Conservation (phyloP, 139 green algal species). For the Gonium pectorale region DNA sequence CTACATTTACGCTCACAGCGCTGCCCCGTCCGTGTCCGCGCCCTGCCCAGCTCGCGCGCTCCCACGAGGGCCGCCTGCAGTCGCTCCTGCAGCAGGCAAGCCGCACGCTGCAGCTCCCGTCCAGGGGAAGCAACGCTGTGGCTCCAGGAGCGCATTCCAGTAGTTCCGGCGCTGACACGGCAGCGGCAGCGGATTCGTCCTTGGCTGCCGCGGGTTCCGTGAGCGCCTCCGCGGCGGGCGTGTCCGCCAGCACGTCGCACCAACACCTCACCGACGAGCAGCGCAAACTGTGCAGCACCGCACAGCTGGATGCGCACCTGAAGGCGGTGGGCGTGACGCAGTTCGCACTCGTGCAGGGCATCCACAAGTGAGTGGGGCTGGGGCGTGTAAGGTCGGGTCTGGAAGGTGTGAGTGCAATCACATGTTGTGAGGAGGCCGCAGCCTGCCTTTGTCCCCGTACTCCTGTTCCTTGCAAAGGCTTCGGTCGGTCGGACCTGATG, state of each 20-base stretch:
- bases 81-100: slow-evolving; percentile 15
- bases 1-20: too few relatives aligned
- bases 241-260: neutral
- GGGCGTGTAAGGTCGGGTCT: too few relatives aligned
- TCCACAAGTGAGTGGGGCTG: slow-evolving; percentile 36
- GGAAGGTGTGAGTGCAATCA: too few relatives aligned
- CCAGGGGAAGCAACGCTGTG: neutral
- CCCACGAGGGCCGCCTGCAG: slow-evolving; percentile 18
- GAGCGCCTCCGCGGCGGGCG: neutral
- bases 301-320: slow-evolving; percentile 60
- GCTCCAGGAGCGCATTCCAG: too few relatives aligned
- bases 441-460: too few relatives aligned
- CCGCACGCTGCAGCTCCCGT: neutral
- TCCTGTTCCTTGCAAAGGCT: neutral
- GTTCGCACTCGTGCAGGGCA: slow-evolving; percentile 57
- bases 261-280: slow-evolving; percentile 47
- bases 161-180: too few relatives aligned
- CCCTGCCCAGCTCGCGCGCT: neutral
- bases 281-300: slow-evolving; percentile 50
- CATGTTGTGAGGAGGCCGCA: too few relatives aligned
- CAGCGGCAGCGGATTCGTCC: too few relatives aligned
- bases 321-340: slow-evolving; percentile 66
- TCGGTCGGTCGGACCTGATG: neutral
- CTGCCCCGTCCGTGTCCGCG: neutral
- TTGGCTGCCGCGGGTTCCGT: too few relatives aligned